phyloP scores from a whole-genome alignment of 306 rosid genomes.

The Oemleria cerasiformis region DNA sequence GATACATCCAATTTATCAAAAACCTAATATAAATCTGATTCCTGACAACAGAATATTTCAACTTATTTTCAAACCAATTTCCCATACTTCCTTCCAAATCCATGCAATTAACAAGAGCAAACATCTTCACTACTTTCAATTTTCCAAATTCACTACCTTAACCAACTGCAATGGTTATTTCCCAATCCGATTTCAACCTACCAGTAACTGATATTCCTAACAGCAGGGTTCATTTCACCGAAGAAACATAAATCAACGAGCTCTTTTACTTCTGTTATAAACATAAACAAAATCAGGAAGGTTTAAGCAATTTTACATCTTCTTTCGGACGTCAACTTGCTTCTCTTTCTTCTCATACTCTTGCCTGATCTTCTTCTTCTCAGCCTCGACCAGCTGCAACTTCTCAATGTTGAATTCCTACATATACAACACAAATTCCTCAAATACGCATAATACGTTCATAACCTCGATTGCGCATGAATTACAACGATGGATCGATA shows the following conservation, averaged over 20 bases:
- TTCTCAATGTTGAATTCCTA: slow-evolving; percentile 97
- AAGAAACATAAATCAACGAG: background rate
- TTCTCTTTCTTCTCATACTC: slow-evolving; percentile 90
- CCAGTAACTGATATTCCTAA: background rate
- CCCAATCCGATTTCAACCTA: background rate
- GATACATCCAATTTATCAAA: background rate
- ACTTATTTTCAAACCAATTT: background rate
- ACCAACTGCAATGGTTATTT: background rate
- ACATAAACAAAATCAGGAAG: background rate
- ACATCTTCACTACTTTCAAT: background rate
- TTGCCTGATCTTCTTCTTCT: slow-evolving; percentile 94
- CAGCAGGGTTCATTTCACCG: background rate
- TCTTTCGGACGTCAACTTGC: slow-evolving; percentile 91
- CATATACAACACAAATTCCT: background rate
- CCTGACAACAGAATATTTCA: background rate
- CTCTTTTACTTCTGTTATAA: background rate
- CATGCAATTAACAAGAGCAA: background rate
- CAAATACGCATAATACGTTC: background rate
- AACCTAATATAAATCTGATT: background rate
- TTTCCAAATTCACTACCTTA: background rate
- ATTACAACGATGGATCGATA: background rate
- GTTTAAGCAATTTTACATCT: slow-evolving; percentile 51
- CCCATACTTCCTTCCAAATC: background rate
- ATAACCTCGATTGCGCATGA: background rate
- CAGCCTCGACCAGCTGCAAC: slow-evolving; percentile 90